These are phyloP conservation scores for Blastomyces silverae DNA, from an alignment of 2,329 filamentous ascomycete species.

Conservation along the genomic window DNA sequence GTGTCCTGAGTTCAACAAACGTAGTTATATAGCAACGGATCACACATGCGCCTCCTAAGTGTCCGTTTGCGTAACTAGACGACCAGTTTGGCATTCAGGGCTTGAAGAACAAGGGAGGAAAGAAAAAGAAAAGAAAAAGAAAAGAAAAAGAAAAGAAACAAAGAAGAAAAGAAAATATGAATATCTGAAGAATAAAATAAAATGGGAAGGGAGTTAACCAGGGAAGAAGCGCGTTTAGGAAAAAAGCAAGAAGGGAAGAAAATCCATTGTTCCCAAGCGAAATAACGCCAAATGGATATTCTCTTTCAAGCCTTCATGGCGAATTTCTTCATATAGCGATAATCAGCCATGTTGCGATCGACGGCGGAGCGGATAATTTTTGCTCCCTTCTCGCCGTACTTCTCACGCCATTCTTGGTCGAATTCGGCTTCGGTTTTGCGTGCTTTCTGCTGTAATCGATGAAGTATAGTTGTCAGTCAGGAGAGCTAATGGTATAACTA, in stretches of 20 bases:
- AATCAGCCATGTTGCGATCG: slow-evolving; percentile 53
- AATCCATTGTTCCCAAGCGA: not conserved
- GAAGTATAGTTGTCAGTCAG: slow-evolving; percentile 1
- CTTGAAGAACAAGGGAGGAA: not conserved
- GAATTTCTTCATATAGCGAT: slow-evolving; percentile 60
- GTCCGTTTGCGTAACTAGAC: not conserved
- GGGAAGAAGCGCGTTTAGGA: not conserved
- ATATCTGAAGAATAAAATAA: not conserved
- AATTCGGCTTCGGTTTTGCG: slow-evolving; percentile 49
- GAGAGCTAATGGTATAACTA: too few relatives aligned
- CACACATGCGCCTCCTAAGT: too few relatives aligned
- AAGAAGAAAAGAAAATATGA: not conserved
- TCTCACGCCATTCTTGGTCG: slow-evolving; percentile 54
- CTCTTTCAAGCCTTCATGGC: slow-evolving; percentile 46
- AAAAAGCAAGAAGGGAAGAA: not conserved
- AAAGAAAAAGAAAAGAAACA: not conserved
- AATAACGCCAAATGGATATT: not conserved
- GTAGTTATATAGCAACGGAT: not conserved
- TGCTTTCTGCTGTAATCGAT: slow-evolving; percentile 26
- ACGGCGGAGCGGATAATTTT: slow-evolving; percentile 54
- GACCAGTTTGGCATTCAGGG: not conserved
- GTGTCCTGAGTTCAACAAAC: not conserved
- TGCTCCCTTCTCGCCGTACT: slow-evolving; percentile 55
- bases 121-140: not conserved
- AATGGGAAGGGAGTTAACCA: not conserved